phyloP scores from a whole-genome alignment of 148 eudicot species.

The Selenicereus undatus region DNA sequence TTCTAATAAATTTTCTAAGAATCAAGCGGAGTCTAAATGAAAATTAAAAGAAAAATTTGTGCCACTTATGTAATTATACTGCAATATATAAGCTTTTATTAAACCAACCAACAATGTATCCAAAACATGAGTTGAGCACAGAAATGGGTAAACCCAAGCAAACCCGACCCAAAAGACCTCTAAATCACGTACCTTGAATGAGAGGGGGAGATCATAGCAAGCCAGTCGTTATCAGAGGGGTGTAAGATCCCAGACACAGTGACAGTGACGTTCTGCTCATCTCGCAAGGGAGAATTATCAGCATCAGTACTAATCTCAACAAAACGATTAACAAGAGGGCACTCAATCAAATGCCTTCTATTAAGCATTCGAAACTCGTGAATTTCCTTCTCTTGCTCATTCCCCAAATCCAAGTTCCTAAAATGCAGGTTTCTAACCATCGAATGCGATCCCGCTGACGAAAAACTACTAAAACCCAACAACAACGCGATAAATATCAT shows the following conservation, averaged over 20 bases:
- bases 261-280: constrained; percentile 53
- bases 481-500: not conserved
- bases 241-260: constrained; percentile 50
- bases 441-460: constrained; percentile 16
- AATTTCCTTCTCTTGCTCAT: constrained; percentile 14
- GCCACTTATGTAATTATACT: too few species aligned
- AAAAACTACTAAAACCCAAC: not conserved
- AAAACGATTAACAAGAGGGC: constrained; percentile 45
- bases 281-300: constrained; percentile 27
- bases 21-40: too few species aligned
- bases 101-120: too few species aligned
- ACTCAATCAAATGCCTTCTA: constrained; percentile 33
- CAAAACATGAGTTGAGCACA: too few species aligned
- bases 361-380: constrained; percentile 48
- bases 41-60: too few species aligned
- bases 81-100: too few species aligned
- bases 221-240: constrained; percentile 55
- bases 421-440: constrained; percentile 14
- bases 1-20: too few species aligned
- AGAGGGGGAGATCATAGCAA: constrained; percentile 81
- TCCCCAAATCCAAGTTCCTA: not conserved
- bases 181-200: constrained; percentile 28
- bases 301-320: constrained; percentile 38
- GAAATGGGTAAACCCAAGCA: too few species aligned
- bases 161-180: not conserved